Percentiles rank a stretch among this genome's conserved stretches.
These are phyloP conservation scores for Trametopsis cervina DNA, from an alignment of 768 basidiomycete genomes.

Conservation along the genomic window DNA sequence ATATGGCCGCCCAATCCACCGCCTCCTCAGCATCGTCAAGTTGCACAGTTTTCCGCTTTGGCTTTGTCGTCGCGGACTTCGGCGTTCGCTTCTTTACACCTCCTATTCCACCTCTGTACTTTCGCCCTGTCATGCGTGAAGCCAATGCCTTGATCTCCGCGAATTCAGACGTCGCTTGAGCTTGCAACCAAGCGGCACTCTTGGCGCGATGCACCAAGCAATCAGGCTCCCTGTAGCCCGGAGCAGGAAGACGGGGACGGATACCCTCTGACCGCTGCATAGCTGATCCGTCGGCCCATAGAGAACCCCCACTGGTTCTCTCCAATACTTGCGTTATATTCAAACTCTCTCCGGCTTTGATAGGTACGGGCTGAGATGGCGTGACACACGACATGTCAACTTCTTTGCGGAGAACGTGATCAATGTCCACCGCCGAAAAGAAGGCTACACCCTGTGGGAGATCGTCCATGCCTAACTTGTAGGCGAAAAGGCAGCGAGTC, in stretches of 20 bases:
- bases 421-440: constrained; percentile 95
- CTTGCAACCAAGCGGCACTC: constrained; percentile 61
- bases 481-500: constrained; percentile 89
- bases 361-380: constrained; percentile 78
- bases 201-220: constrained; percentile 60
- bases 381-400: constrained; percentile 95
- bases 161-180: constrained; percentile 69
- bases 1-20: constrained; percentile 19
- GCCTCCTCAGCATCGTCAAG: constrained; percentile 14
- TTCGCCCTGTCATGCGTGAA: constrained; percentile 36
- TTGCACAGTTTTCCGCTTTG: constrained; percentile 2
- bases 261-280: constrained; percentile 36
- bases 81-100: constrained; percentile 12
- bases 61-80: constrained; percentile 3
- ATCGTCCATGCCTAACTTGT: constrained; percentile 91
- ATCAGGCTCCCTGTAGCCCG: constrained; percentile 50
- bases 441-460: constrained; percentile 94
- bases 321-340: constrained; percentile 60
- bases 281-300: constrained; percentile 49
- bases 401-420: constrained; percentile 88
- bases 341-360: constrained; percentile 84
- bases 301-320: constrained; percentile 63
- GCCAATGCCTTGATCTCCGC: constrained; percentile 66
- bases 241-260: constrained; percentile 28
- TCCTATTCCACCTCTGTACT: constrained; percentile 26